Conservation (phyloP, 768 basidiomycete genomes). For the Kwoniella mangroviensis region DNA sequence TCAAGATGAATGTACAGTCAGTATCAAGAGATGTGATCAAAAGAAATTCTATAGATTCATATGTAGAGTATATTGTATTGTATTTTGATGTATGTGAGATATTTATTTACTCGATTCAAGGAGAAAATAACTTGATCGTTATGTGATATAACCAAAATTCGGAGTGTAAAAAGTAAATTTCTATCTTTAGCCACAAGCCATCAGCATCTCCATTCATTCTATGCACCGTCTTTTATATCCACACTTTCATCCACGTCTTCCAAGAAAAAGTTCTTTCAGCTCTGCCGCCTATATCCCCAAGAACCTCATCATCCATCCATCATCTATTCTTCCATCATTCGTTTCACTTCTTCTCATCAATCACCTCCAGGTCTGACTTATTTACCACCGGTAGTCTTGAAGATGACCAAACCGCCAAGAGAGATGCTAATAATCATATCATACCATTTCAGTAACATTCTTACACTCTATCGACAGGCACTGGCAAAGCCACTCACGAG, state of each 20-base stretch:
- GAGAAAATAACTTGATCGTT: no score
- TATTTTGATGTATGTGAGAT: background rate
- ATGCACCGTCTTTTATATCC: background rate
- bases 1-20: no score
- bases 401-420: slow-evolving; percentile 78
- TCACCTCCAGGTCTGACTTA: slow-evolving; percentile 16
- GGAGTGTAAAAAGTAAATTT: background rate
- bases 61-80: background rate
- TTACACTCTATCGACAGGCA: background rate
- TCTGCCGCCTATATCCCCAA: no score
- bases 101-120: background rate
- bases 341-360: background rate
- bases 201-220: background rate
- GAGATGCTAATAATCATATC: slow-evolving; percentile 72
- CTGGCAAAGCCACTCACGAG: slow-evolving; percentile 38
- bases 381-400: slow-evolving; percentile 67
- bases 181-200: background rate
- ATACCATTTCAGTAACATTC: slow-evolving; percentile 9
- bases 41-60: background rate
- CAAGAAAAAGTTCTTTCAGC: background rate
- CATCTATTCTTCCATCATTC: background rate
- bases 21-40: no score
- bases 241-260: background rate
- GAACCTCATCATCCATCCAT: background rate
- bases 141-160: no score